phyloP scores from a whole-genome alignment of 495 filamentous ascomycete species.

The Chaetomium tenue region DNA sequence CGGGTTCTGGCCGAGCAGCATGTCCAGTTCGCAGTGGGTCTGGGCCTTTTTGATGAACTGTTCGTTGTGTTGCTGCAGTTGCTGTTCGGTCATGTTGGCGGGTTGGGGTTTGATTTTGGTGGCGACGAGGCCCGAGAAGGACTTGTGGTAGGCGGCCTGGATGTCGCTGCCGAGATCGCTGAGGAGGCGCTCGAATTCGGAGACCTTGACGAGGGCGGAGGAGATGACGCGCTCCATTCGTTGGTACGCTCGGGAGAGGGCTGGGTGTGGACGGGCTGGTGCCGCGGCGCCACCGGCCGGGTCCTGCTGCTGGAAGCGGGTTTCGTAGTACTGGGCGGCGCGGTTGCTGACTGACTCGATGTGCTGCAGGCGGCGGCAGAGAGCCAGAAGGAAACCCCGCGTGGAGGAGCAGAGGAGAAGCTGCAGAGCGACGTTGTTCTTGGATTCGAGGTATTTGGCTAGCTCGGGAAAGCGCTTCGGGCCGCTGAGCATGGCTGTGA shows the following conservation, averaged over 20 bases:
- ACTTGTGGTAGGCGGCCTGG: constrained; percentile 46
- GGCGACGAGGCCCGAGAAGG: constrained; percentile 33
- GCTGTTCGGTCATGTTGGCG: constrained; percentile 32
- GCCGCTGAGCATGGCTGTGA: constrained; percentile 43
- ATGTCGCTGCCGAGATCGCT: constrained; percentile 44
- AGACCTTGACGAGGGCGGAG: constrained; percentile 44
- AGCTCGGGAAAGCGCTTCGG: constrained; percentile 51
- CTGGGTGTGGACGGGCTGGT: constrained; percentile 28
- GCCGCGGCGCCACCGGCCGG: constrained; percentile 25
- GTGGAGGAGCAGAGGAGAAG: constrained; percentile 71
- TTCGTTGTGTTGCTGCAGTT: constrained; percentile 35
- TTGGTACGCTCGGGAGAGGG: constrained; percentile 48
- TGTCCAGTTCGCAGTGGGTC: constrained; percentile 47
- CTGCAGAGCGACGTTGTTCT: constrained; percentile 59
- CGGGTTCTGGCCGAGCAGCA: constrained; percentile 48
- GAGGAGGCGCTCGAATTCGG: constrained; percentile 52
- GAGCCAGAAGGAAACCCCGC: constrained; percentile 65
- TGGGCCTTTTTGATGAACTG: constrained; percentile 40
- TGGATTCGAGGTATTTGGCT: constrained; percentile 43
- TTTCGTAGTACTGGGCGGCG: constrained; percentile 43
- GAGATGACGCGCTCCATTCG: constrained; percentile 46
- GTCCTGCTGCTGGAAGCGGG: constrained; percentile 25
- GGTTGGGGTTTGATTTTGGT: constrained; percentile 33
- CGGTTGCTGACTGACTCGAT: constrained; percentile 44
- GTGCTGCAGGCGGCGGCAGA: constrained; percentile 60